A percentile compares a stretch with the other conserved stretches of the same genome.
phyloP scores from a whole-genome alignment of 2,329 filamentous ascomycete species.

The Neonectria punicea region DNA sequence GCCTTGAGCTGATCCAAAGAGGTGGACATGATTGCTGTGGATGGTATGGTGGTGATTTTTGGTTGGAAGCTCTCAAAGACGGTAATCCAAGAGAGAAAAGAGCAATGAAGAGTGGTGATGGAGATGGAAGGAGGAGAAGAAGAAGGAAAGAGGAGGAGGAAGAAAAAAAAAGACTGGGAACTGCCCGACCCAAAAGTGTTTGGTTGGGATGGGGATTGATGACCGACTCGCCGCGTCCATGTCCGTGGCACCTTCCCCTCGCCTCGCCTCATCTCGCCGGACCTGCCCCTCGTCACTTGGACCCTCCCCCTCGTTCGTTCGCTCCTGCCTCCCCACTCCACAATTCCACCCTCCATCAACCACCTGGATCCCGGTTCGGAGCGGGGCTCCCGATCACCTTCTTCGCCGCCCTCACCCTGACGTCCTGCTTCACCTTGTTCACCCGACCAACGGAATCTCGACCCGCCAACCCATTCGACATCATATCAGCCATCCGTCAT shows the following conservation, averaged over 20 bases:
- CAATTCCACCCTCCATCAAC: constrained; percentile 12
- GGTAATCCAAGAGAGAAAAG: constrained; percentile 16
- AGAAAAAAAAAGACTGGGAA: constrained; percentile 37
- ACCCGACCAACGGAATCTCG: neutral
- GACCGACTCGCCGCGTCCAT: constrained; percentile 28
- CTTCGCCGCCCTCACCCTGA: constrained; percentile 26
- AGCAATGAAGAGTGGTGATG: constrained; percentile 11
- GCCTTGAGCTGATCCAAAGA: constrained; percentile 98
- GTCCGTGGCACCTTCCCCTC: constrained; percentile 15
- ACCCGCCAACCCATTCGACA: constrained; percentile 10
- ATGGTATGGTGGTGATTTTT: constrained; percentile 25
- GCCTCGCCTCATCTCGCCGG: constrained; percentile 21
- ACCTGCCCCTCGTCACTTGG: constrained; percentile 27
- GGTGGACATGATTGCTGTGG: constrained; percentile 72
- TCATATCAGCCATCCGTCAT: constrained; percentile 3
- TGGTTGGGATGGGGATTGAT: constrained; percentile 25
- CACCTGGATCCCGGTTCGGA: constrained; percentile 27
- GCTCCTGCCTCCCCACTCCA: constrained; percentile 29
- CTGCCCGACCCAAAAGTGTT: constrained; percentile 35
- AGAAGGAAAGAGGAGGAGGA: constrained; percentile 22
- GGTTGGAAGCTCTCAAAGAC: constrained; percentile 21
- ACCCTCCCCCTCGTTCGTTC: constrained; percentile 37
- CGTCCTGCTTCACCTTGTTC: constrained; percentile 17
- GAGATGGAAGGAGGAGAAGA: constrained; percentile 21
- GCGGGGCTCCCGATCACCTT: constrained; percentile 33